These are phyloP conservation scores for Plasmodium vinckei DNA, from an alignment of 169 alveolate species.

Conservation along the genomic window DNA sequence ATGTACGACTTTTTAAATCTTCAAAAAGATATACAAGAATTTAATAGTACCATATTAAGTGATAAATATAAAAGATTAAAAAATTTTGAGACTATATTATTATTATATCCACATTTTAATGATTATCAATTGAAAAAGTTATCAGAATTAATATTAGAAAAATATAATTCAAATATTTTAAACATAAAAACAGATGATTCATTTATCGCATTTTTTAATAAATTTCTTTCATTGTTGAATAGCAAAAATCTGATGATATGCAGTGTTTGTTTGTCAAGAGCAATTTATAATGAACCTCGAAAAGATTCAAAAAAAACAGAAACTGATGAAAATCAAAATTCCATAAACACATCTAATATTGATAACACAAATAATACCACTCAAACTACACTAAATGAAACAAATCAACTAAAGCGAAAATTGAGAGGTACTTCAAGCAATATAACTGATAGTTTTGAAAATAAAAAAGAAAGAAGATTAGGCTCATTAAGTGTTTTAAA, in stretches of 20 bases:
- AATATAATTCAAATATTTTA: slow-evolving; percentile 9
- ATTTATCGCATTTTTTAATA: slow-evolving; percentile 30
- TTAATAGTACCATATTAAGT: slow-evolving; percentile 44
- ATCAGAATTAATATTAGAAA: slow-evolving; percentile 62
- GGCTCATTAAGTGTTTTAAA: slow-evolving; percentile 73
- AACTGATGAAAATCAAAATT: not conserved
- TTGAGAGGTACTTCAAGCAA: not conserved
- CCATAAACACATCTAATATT: not conserved
- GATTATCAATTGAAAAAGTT: slow-evolving; percentile 68
- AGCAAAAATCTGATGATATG: slow-evolving; percentile 61
- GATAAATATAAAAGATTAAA: slow-evolving; percentile 73
- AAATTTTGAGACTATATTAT: slow-evolving; percentile 68
- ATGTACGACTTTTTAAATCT: slow-evolving; percentile 41
- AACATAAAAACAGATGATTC: slow-evolving; percentile 15
- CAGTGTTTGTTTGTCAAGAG: slow-evolving; percentile 72
- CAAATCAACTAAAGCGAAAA: not conserved
- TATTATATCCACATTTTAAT: slow-evolving; percentile 65
- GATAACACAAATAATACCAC: not conserved
- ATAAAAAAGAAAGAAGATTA: slow-evolving; percentile 68
- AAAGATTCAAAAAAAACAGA: slow-evolving; percentile 19
- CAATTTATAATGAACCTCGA: slow-evolving; percentile 18
- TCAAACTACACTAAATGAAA: not conserved
- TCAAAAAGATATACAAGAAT: slow-evolving; percentile 72
- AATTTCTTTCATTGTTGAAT: slow-evolving; percentile 44
- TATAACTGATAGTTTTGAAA: slow-evolving; percentile 31